phyloP scores from a whole-genome alignment of 75 land plant species.

The Pseudotsuga menziesii region DNA sequence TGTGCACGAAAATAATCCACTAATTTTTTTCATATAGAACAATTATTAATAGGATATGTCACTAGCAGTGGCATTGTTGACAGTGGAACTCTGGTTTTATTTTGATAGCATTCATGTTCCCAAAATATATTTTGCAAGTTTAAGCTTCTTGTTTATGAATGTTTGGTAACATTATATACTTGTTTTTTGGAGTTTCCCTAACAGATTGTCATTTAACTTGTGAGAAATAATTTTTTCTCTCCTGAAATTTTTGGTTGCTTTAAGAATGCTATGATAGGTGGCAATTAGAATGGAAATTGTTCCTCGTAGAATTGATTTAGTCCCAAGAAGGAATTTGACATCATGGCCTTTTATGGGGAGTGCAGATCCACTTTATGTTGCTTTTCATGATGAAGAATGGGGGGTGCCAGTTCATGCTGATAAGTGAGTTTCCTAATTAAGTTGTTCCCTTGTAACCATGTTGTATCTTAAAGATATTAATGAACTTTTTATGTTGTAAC shows the following conservation, averaged over 20 bases:
- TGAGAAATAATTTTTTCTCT: background rate
- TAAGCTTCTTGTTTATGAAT: background rate
- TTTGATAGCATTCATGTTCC: background rate
- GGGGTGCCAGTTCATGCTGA: constrained; percentile 89
- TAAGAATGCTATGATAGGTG: background rate
- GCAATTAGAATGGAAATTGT: background rate
- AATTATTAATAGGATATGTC: background rate
- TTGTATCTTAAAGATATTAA: background rate
- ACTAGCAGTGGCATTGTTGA: background rate
- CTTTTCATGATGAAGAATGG: constrained; percentile 93
- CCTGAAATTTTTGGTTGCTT: background rate
- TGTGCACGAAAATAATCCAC: background rate
- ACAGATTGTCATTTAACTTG: constrained; percentile 2
- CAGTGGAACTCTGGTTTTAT: background rate
- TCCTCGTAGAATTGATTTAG: background rate
- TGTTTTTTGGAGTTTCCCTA: background rate
- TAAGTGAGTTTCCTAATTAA: constrained; percentile 47
- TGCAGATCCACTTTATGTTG: constrained; percentile 62
- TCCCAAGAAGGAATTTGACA: background rate
- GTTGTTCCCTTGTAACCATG: background rate
- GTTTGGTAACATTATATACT: background rate
- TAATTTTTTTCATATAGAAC: background rate
- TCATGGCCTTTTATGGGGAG: background rate
- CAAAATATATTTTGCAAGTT: background rate
- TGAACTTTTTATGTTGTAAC: no score